Conservation (phyloP, 768 basidiomycete species). For the Exsudoporus frostii region DNA sequence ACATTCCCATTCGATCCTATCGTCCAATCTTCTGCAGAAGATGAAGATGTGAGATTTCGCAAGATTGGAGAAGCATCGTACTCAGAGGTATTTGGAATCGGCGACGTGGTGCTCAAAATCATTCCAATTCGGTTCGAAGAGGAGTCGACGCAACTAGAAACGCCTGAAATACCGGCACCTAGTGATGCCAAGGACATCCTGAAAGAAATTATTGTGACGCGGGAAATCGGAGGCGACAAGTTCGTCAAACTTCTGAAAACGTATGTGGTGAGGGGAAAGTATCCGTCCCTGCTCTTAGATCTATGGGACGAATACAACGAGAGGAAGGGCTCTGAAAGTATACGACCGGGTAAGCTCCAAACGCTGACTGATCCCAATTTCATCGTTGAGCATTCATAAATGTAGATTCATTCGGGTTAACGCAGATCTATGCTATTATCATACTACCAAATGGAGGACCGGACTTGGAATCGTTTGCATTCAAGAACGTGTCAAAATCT, state of each 20-base stretch:
- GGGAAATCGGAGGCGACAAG: constrained; percentile 72
- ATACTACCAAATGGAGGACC: constrained; percentile 87
- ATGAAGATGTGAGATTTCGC: constrained; percentile 45
- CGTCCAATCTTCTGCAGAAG: constrained; percentile 37
- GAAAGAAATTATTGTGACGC: constrained; percentile 77
- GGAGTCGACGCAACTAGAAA: constrained; percentile 25
- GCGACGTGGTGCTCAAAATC: constrained; percentile 86
- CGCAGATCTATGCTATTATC: constrained; percentile 86
- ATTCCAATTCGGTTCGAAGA: constrained; percentile 68
- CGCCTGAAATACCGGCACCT: constrained; percentile 58
- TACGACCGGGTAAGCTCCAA: constrained; percentile 68
- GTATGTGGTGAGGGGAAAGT: constrained; percentile 82
- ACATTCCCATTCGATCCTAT: constrained; percentile 74
- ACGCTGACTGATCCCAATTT: not conserved
- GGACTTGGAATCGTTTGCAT: constrained; percentile 84
- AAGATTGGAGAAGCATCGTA: constrained; percentile 98
- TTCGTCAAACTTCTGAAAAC: constrained; percentile 81
- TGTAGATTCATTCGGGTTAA: constrained; percentile 68
- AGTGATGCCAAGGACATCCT: constrained; percentile 74
- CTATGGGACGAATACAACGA: constrained; percentile 86
- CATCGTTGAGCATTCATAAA: constrained; percentile 6
- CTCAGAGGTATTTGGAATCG: constrained; percentile 93
- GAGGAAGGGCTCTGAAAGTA: constrained; percentile 75
- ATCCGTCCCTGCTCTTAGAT: constrained; percentile 73
- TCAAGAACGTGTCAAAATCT: constrained; percentile 49